These are phyloP conservation scores for Macadamia tetraphylla DNA, from an alignment of 164 flowering plant genomes.

Conservation along the genomic window DNA sequence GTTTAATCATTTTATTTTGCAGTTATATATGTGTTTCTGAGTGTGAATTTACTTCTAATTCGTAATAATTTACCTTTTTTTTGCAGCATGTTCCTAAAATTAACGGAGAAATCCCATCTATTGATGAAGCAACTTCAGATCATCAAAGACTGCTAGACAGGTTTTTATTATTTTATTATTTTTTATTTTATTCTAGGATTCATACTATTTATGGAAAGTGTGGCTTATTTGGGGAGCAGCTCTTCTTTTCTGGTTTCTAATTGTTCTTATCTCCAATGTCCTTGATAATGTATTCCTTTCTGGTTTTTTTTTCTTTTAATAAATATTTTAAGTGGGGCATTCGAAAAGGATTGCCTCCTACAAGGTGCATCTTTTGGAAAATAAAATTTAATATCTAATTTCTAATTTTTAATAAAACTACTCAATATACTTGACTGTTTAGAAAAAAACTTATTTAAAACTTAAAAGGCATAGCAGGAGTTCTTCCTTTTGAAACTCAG, in stretches of 20 bases:
- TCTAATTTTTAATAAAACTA: too few relatives aligned
- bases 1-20: too few relatives aligned
- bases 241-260: not conserved
- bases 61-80: not conserved
- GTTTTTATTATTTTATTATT: constrained; percentile 40
- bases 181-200: not conserved
- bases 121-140: constrained; percentile 91
- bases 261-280: not conserved
- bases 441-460: too few relatives aligned
- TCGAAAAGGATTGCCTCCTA: too few relatives aligned
- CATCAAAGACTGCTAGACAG: constrained; percentile 87
- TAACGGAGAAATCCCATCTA: constrained; percentile 94
- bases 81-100: constrained; percentile 90
- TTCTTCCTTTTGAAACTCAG: too few relatives aligned
- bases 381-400: too few relatives aligned
- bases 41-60: not conserved
- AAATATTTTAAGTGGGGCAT: too few relatives aligned
- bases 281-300: too few relatives aligned
- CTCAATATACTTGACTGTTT: too few relatives aligned
- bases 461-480: too few relatives aligned
- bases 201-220: not conserved
- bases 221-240: not conserved
- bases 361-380: too few relatives aligned
- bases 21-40: not conserved
- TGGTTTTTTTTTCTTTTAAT: too few relatives aligned